Percentiles rank a stretch among this genome's conserved stretches.
Evolutionary conservation across 2,329 filamentous ascomycete species (phyloP).

Genomic region (Fusarium ramigenum): DNA sequence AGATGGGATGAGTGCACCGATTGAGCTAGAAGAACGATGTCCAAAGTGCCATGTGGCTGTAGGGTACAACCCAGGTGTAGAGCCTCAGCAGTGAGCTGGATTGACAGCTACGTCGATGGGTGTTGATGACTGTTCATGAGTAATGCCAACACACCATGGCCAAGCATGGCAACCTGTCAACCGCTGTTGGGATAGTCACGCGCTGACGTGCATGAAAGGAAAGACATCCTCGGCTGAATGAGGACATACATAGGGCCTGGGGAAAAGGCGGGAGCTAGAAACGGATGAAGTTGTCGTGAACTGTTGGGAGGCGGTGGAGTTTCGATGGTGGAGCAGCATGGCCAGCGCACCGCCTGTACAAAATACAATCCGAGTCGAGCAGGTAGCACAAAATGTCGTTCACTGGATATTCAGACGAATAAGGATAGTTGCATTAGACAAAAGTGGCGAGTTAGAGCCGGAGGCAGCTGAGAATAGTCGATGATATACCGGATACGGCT

Average conservation of each 20-base stretch:
- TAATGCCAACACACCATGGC: slow-evolving; percentile 19
- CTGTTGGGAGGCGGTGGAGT: slow-evolving; percentile 36
- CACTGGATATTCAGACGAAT: slow-evolving; percentile 5
- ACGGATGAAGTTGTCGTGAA: slow-evolving; percentile 35
- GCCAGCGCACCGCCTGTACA: slow-evolving; percentile 39
- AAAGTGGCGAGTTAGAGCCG: slow-evolving; percentile 17
- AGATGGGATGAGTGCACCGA: background rate
- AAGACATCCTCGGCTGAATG: slow-evolving; percentile 30
- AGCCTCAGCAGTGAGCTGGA: background rate
- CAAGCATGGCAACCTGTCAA: slow-evolving; percentile 13
- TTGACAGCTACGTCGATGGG: background rate
- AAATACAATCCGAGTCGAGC: slow-evolving; percentile 12
- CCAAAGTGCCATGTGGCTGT: background rate
- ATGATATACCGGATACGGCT: slow-evolving; percentile 18
- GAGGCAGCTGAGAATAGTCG: slow-evolving; percentile 26
- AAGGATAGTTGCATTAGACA: slow-evolving; percentile 14
- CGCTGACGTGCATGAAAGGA: slow-evolving; percentile 42
- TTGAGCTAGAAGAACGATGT: background rate
- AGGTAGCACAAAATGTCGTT: slow-evolving; percentile 26
- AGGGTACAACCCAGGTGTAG: background rate
- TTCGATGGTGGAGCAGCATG: slow-evolving; percentile 34
- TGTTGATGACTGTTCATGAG: background rate
- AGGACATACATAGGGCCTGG: slow-evolving; percentile 21
- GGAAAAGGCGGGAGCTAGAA: slow-evolving; percentile 20
- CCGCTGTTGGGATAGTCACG: slow-evolving; percentile 12